These are phyloP conservation scores for Straminergon stramineum DNA, from an alignment of 225 moss, liverwort and hornwort genomes.

Conservation along the genomic window DNA sequence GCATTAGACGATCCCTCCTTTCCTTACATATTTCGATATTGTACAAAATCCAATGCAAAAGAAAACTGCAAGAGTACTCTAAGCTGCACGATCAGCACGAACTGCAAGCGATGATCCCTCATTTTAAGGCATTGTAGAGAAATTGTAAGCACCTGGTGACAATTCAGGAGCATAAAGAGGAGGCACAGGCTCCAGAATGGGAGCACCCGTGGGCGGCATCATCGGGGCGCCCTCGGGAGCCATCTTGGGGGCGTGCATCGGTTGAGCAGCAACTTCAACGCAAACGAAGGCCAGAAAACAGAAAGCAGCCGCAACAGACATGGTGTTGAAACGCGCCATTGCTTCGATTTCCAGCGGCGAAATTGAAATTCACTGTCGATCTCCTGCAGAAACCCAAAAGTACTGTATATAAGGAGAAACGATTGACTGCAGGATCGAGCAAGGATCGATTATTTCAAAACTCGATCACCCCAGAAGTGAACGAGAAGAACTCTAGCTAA, in stretches of 20 bases:
- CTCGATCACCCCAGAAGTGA: background rate
- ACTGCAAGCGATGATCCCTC: background rate
- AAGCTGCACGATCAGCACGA: background rate
- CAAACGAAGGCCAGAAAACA: constrained; percentile 11
- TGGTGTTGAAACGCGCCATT: constrained; percentile 8
- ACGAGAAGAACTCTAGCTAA: background rate
- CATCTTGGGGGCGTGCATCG: background rate
- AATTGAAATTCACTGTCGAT: background rate
- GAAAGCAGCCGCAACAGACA: background rate
- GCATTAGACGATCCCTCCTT: background rate
- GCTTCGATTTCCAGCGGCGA: background rate
- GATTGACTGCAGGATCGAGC: background rate
- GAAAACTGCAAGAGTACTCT: background rate
- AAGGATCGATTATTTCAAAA: background rate
- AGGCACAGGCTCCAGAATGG: background rate
- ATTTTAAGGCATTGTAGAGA: too few relatives aligned
- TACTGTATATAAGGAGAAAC: background rate
- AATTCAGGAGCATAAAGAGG: background rate
- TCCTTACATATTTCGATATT: background rate
- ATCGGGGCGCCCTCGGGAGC: background rate
- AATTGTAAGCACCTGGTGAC: background rate
- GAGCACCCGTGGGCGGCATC: background rate
- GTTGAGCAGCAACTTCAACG: background rate
- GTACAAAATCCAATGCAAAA: background rate
- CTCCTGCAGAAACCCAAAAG: background rate